Evolutionary conservation across 1,139 yeast species (phyloP), one percentile per base, ranked within the genome.

Genomic region (Blastobotrys persicus): DNA sequence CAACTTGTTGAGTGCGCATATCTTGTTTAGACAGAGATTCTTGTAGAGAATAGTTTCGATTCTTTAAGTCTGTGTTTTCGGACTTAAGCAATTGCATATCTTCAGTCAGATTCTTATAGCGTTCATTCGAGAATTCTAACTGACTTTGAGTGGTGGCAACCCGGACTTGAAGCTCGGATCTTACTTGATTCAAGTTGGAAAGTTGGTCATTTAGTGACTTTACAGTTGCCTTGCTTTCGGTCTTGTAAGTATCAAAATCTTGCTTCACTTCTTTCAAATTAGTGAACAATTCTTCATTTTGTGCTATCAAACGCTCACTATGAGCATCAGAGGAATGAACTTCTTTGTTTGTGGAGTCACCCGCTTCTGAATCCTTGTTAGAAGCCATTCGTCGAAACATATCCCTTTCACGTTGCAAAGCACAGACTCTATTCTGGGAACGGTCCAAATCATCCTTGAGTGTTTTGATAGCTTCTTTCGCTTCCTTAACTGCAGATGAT

Each of bases 391-490:
- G 62, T 64, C 83, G 71, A 64, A 85, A 74, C 68, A 81, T 78
- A 59, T 87, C 94, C 52, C 88, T 73, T 62, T 85, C 92, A 51
- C 79, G 76, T 2, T 75, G 68, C 4, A 78, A 75, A 1, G 87
- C 77, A 5, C 74, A 78, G 42, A 78, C 67, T 56, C 77, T 80
- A 3, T 75, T 63, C 51, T 76, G 76, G 17, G 79, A 61, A 33
- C 76, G 71, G 23, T 76, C 74, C 40, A 86, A 68, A 56, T 85
- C 86, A 9, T 80, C 77, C 62, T 86, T 83, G 48, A 91, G 71
- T 1, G 81, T 75, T 33, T 79, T 66, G 41, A 91, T 85, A 0
- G 95, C 92, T 43, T 82, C 82, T 52, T 81, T 81, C 2, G 96
- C 96, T 56, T 85, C 94, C 46, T 76, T 77, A 7, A 84, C 74